Evolutionary conservation across 495 filamentous ascomycete genomes (phyloP).

Genomic region (Xylaria flabelliformis): DNA sequence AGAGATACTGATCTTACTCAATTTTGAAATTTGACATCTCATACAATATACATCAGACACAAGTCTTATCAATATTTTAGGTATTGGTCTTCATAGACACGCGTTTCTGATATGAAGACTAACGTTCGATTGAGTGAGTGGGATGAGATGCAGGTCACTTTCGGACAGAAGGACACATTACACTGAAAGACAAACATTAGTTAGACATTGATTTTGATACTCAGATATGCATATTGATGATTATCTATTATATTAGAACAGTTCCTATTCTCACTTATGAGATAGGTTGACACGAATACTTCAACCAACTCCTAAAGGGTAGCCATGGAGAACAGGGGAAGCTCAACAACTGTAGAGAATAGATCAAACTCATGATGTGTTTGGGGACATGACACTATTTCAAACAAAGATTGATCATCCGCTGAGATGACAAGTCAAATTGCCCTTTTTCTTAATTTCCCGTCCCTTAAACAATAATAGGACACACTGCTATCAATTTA

Average conservation of each 20-base stretch:
- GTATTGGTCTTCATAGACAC: background rate
- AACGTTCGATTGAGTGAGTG: background rate
- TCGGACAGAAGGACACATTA: background rate
- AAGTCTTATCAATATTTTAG: too few relatives aligned
- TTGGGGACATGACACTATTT: too few relatives aligned
- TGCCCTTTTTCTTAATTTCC: too few relatives aligned
- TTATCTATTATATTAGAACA: background rate
- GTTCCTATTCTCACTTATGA: background rate
- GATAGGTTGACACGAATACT: background rate
- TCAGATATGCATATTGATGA: background rate
- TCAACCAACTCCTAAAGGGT: background rate
- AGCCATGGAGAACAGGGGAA: too few relatives aligned
- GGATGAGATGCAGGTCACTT: background rate
- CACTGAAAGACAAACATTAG: too few relatives aligned
- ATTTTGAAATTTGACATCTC: background rate
- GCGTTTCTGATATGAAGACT: background rate
- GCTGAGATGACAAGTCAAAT: too few relatives aligned
- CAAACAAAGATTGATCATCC: too few relatives aligned
- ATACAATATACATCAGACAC: too few relatives aligned
- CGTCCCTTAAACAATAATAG: too few relatives aligned
- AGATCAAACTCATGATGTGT: background rate
- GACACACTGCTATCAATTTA: too few relatives aligned
- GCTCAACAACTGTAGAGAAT: background rate
- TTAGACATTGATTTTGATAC: background rate
- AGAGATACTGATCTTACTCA: too few relatives aligned